Base-by-base conservation (phyloP, 192 early-diverging fungal species). In the Glomus cerebriforme region DNA sequence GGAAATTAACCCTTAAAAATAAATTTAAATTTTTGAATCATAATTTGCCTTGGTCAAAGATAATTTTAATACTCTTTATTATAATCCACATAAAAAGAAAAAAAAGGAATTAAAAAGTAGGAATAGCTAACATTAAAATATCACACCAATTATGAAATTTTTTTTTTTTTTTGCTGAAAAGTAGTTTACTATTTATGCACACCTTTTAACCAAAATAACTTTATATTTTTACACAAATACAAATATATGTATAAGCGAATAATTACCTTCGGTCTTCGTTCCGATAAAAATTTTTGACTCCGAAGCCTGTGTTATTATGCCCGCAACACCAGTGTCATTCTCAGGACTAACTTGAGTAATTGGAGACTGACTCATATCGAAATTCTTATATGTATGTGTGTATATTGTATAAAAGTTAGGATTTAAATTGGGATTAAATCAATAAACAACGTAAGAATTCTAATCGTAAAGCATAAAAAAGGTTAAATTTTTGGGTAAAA, bases 261-360 rank as follows among this genome's bases (percentile, higher is more conserved):
- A 8, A 12, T 75, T 59, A 75, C 73, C 73, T 75, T 75, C 73
- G 7, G 58, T 29, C 34, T 75, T 75, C 35, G 66, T 34, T 35
- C 66, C 66, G 34, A 68, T 35, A 22, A 39, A 22, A 68, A 39
- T 22, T 37, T 68, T 68, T 13, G 66, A 34, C 19, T 68, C 66
- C 27, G 63, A 31, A 29, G 71, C 19, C n/a, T 75, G 73, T 62
- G 71, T 54, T 73, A 75, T 75, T 72, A 54, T 45, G 43, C 22
- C 24, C 2, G 31, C 10, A 7, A 24, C 58, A 17, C 71, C 45
- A 19, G 12, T 15, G 7, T 73, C 71, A 29, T 54, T 39, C 12
- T 75, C 73, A 31, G 73, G 73, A 60, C 73, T 75, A 45, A 75
- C 73, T 75, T 75, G 73, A 47, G 58, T 75, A 24, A 75, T 75